A percentile compares a stretch with the other conserved stretches of the same genome.
These are phyloP conservation scores for Combretum micranthum DNA, from an alignment of 345 rosid species.

Conservation along the genomic window DNA sequence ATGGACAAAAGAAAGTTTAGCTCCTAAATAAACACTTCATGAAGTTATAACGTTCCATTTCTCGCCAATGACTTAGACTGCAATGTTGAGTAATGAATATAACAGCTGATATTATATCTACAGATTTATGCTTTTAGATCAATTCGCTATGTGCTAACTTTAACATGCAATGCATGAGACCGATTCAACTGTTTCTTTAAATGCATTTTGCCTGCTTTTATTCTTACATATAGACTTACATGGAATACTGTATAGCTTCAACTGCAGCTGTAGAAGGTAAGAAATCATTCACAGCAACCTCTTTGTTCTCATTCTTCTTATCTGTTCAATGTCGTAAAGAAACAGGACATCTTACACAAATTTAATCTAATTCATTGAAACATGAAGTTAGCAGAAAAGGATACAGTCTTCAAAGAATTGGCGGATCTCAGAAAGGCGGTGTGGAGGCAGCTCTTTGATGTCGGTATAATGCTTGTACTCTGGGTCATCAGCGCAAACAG, in stretches of 20 bases:
- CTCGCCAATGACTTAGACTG: no score
- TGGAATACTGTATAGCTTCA: slow-evolving; percentile 86
- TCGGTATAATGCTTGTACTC: slow-evolving; percentile 88
- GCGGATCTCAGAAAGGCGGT: slow-evolving; percentile 89
- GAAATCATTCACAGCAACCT: slow-evolving; percentile 94
- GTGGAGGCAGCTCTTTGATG: slow-evolving; percentile 91
- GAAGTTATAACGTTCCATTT: background rate
- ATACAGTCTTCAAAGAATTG: slow-evolving; percentile 98
- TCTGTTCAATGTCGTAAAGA: slow-evolving; percentile 30
- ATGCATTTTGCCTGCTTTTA: background rate
- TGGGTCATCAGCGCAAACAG: slow-evolving; percentile 96
- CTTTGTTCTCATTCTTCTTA: slow-evolving; percentile 97
- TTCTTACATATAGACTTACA: slow-evolving; percentile 39
- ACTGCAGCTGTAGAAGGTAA: slow-evolving; percentile 58
- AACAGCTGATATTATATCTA: background rate
- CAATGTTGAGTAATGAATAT: background rate
- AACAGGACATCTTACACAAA: background rate
- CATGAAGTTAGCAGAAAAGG: slow-evolving; percentile 15
- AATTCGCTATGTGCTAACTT: no score
- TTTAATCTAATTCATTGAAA: background rate
- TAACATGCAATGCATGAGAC: no score
- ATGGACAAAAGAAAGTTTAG: background rate
- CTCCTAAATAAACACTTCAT: background rate
- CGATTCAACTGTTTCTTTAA: background rate
- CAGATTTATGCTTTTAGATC: background rate